These are phyloP conservation scores for Alternaria gansuensis DNA, from an alignment of 2,329 filamentous ascomycete species.

Conservation along the genomic window DNA sequence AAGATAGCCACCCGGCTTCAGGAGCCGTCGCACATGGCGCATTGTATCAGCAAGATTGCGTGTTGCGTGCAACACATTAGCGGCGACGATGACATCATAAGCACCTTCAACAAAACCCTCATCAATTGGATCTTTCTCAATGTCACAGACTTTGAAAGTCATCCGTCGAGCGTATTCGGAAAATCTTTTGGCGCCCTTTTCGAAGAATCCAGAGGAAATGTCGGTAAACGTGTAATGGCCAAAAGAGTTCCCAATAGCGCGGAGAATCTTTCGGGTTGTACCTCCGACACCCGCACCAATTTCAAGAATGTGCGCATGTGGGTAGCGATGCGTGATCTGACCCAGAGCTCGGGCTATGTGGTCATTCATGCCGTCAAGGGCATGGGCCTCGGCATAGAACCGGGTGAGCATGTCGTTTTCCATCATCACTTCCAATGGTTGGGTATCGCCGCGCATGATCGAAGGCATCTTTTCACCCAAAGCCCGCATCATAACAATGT, in stretches of 20 bases:
- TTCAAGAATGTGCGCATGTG: background rate
- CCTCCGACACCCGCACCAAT: background rate
- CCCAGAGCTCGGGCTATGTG: background rate
- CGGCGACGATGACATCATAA: background rate
- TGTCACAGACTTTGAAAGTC: background rate
- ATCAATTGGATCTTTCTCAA: background rate
- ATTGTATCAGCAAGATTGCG: background rate
- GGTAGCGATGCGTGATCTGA: background rate
- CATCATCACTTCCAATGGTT: too few species aligned
- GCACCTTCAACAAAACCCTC: background rate
- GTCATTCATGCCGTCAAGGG: background rate
- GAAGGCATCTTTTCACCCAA: too few species aligned
- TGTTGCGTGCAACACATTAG: background rate
- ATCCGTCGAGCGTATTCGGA: background rate
- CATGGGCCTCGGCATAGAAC: too few species aligned
- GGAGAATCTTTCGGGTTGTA: background rate
- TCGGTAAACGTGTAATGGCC: constrained; percentile 27
- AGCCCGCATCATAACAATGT: too few species aligned
- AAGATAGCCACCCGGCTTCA: background rate
- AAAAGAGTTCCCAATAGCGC: constrained; percentile 18
- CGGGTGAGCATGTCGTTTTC: too few species aligned
- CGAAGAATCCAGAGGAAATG: background rate
- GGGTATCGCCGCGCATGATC: too few species aligned
- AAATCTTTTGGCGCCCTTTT: background rate
- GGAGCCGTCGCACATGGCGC: background rate